These are phyloP conservation scores for Hypsizygus ulmarius DNA, from an alignment of 1,284 basidiomycete species.

Conservation along the genomic window DNA sequence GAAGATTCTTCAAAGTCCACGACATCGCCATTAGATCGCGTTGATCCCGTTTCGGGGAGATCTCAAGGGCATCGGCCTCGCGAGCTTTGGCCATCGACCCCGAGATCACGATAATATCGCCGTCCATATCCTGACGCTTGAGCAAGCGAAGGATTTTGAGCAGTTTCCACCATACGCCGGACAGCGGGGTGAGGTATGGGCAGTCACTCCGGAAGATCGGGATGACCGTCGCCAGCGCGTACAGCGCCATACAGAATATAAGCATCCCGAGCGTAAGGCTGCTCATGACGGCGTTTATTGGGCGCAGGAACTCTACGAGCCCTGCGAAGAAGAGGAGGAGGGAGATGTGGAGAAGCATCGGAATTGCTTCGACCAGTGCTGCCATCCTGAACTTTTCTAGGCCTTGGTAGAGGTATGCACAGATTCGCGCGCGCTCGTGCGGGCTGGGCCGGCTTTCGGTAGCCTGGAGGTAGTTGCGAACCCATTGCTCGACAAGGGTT, in stretches of 20 bases:
- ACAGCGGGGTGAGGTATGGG: constrained; percentile 39
- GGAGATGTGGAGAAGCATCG: constrained; percentile 38
- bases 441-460: constrained; percentile 33
- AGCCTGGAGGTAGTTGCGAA: constrained; percentile 32
- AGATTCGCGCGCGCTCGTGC: constrained; percentile 37
- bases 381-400: constrained; percentile 34
- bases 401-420: constrained; percentile 35
- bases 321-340: constrained; percentile 41
- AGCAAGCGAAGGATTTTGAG: constrained; percentile 25
- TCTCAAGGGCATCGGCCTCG: constrained; percentile 29
- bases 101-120: constrained; percentile 15
- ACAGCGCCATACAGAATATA: constrained; percentile 27
- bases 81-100: constrained; percentile 26
- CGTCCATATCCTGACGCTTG: constrained; percentile 21
- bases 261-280: constrained; percentile 31
- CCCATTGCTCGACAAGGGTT: constrained; percentile 34
- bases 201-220: constrained; percentile 34
- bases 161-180: constrained; percentile 32
- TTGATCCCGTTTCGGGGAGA: constrained; percentile 27
- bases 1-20: constrained; percentile 27
- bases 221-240: constrained; percentile 31
- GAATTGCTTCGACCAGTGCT: constrained; percentile 36
- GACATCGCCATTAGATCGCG: constrained; percentile 31
- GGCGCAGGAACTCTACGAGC: constrained; percentile 35
- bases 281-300: constrained; percentile 31